Evolutionary conservation across 768 basidiomycete species (phyloP), one percentile per base, ranked within the genome.

Genomic region (Naematelia encephala): DNA sequence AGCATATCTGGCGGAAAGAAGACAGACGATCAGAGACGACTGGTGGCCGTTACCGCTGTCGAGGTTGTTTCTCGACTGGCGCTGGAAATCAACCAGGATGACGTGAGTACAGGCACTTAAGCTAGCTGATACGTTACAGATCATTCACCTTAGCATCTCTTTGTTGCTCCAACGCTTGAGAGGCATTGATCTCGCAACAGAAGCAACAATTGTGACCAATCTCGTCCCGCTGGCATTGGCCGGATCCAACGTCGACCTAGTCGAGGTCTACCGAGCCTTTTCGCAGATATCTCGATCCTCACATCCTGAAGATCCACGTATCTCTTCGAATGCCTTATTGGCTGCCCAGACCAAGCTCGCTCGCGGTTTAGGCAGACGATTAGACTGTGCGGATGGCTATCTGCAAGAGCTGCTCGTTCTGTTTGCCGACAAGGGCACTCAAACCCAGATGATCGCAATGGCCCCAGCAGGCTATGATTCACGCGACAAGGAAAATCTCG

Each of bases 341-440:
- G 89, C 90, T 10, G 91, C 92, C 3, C 91, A 94, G 76, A 94
- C 91, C 2, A 83, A 89, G 51, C 82, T 97, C 27, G 90, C 91
- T 1, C 86, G 87, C 72, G 89, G 91, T 64, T 73, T 94, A 25
- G 78, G 82, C 66, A 82, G 82, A 42, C 82, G 88, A 34, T 84
- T 89, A 2, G 90, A 91, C 65, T 81, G 90, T 13, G 89, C 88
- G 64, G 84, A 86, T 55, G 79, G 82, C 4, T 96, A 93, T 73
- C 79, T 97, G 10, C 79, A 84, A n/a, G 91, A 97, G 72, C 80
- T 94, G 8, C 81, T 97, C 42, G 84, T 85, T 0, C 80, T 96
- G 14, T 96, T 94, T 74, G 84, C 86, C 4, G 92, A 96, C 69
- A 93, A 93, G 77, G 91, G 91, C 21, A 84, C 92, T 12, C 87